A percentile compares a stretch with the other conserved stretches of the same genome.
Evolutionary conservation across 2,329 filamentous ascomycete species (phyloP).

Genomic region (Fusarium redolens): DNA sequence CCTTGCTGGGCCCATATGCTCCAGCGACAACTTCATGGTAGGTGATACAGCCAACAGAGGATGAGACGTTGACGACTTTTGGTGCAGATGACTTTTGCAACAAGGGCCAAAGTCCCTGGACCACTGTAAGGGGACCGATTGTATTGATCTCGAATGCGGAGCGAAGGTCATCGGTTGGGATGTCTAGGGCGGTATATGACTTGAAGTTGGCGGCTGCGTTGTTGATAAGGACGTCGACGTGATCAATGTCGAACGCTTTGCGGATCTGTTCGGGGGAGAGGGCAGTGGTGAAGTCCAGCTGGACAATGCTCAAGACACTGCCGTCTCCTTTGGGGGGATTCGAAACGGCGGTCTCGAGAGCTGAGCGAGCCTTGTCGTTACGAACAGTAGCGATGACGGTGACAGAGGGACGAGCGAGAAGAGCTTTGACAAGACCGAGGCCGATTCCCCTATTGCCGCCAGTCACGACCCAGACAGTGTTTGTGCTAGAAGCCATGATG

Average conservation of each 20-base stretch:
- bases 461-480: slow-evolving; percentile 53
- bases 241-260: slow-evolving; percentile 47
- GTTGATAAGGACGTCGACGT: slow-evolving; percentile 63
- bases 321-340: slow-evolving; percentile 23
- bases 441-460: slow-evolving; percentile 57
- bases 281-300: slow-evolving; percentile 52
- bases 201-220: slow-evolving; percentile 58
- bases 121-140: slow-evolving; percentile 51
- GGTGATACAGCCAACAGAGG: slow-evolving; percentile 50
- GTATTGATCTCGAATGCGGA: slow-evolving; percentile 59
- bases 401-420: slow-evolving; percentile 65
- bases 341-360: not conserved
- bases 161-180: slow-evolving; percentile 49
- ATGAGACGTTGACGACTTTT: slow-evolving; percentile 53
- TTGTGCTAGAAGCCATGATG: slow-evolving; percentile 11
- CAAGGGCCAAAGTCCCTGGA: slow-evolving; percentile 48
- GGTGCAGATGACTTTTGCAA: slow-evolving; percentile 46
- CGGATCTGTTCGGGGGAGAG: slow-evolving; percentile 34
- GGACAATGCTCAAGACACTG: slow-evolving; percentile 47
- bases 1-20: slow-evolving; percentile 52
- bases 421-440: slow-evolving; percentile 49
- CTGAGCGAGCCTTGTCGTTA: slow-evolving; percentile 26
- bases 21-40: slow-evolving; percentile 47
- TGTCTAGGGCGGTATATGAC: slow-evolving; percentile 44
- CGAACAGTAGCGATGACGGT: slow-evolving; percentile 56